Evolutionary conservation across 1,284 basidiomycete species (phyloP).

Genomic region (Ustilago bromivora): DNA sequence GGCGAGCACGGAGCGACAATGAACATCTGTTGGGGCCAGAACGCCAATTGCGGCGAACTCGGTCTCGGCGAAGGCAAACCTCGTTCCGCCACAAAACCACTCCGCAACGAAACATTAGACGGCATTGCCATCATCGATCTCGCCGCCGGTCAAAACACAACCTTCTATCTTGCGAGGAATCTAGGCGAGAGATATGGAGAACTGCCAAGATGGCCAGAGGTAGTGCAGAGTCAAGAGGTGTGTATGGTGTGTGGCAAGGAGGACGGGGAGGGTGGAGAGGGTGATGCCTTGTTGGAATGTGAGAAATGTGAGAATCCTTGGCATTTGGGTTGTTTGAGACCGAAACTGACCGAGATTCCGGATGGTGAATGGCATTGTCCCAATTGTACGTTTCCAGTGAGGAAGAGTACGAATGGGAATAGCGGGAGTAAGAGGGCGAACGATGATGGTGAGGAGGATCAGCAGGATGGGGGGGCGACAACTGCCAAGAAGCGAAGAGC

Average conservation of each 20-base stretch:
- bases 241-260: conserved; percentile 82
- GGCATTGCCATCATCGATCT: conserved; percentile 84
- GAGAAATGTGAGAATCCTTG: conserved; percentile 85
- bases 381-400: conserved; percentile 42
- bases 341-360: conserved; percentile 81
- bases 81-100: conserved; percentile 88
- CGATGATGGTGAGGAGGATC: conserved; percentile 23
- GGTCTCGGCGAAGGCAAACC: conserved; percentile 83
- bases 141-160: conserved; percentile 85
- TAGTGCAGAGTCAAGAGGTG: conserved; percentile 77
- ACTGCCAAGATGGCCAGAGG: conserved; percentile 62
- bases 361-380: conserved; percentile 74
- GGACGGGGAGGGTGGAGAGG: conserved; percentile 71
- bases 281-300: conserved; percentile 70
- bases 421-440: conserved; percentile 17
- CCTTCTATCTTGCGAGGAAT: conserved; percentile 79
- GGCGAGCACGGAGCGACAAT: conserved; percentile 76
- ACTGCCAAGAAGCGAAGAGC: conserved; percentile 29
- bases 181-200: conserved; percentile 69
- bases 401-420: conserved; percentile 15
- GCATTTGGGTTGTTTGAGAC: conserved; percentile 83
- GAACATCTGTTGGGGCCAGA: conserved; percentile 88
- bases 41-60: conserved; percentile 79
- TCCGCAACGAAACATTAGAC: conserved; percentile 77
- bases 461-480: conserved; percentile 11